These are phyloP conservation scores for Alloascoidea hylecoeti DNA, from an alignment of 805 yeast genomes.

Conservation along the genomic window DNA sequence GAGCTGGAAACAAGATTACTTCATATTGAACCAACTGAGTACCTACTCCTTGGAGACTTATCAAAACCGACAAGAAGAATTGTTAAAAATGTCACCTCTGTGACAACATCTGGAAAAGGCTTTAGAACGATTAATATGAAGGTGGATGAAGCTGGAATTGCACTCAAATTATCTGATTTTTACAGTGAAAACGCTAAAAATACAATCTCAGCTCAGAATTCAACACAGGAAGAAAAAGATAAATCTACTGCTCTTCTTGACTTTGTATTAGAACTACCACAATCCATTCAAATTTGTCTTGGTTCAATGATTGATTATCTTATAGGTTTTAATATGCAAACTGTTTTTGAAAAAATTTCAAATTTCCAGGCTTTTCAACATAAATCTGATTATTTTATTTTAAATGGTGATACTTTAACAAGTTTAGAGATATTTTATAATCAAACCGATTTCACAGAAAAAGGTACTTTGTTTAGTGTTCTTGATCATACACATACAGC, in stretches of 20 bases:
- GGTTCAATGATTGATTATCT: conserved; percentile 38
- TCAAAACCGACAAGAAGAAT: conserved; percentile 10
- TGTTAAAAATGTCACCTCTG: background rate
- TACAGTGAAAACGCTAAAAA: conserved; percentile 3
- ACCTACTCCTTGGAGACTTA: conserved; percentile 30
- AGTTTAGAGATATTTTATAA: conserved; percentile 68
- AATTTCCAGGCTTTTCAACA: conserved; percentile 39
- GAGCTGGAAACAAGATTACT: conserved; percentile 62
- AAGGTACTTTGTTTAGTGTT: conserved; percentile 71
- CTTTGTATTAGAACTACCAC: conserved; percentile 10
- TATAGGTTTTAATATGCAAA: conserved; percentile 45
- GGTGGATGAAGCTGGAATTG: background rate
- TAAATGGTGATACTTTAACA: conserved; percentile 51
- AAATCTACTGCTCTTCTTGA: conserved; percentile 17
- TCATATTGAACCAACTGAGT: conserved; percentile 69
- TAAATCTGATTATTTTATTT: conserved; percentile 32
- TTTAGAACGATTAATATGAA: background rate
- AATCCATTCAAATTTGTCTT: conserved; percentile 22
- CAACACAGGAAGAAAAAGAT: background rate
- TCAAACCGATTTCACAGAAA: conserved; percentile 33
- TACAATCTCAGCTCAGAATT: conserved; percentile 6
- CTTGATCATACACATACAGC: conserved; percentile 69
- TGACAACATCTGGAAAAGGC: background rate
- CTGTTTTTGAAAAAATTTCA: conserved; percentile 34
- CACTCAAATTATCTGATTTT: conserved; percentile 7